These are phyloP conservation scores for Rosellinia necatrix DNA, from an alignment of 2,329 filamentous ascomycete species.

Conservation along the genomic window DNA sequence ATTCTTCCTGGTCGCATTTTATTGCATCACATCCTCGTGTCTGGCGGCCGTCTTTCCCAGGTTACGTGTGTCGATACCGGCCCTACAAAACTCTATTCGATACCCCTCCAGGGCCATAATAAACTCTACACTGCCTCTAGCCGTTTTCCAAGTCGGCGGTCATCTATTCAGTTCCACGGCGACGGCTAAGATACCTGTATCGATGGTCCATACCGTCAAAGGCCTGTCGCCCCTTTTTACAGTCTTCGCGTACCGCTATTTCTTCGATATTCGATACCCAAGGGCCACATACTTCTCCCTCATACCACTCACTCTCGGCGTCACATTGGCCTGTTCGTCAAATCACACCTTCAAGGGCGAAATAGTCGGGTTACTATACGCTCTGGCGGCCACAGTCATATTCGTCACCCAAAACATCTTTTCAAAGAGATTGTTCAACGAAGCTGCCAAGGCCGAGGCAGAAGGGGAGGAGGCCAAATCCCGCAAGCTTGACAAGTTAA, in stretches of 20 bases:
- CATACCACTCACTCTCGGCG: constrained; percentile 89
- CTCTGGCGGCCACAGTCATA: constrained; percentile 86
- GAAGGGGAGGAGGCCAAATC: constrained; percentile 66
- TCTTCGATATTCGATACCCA: constrained; percentile 89
- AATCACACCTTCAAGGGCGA: constrained; percentile 79
- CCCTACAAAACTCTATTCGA: constrained; percentile 82
- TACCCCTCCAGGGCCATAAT: constrained; percentile 81
- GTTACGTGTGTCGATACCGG: constrained; percentile 73
- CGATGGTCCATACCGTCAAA: constrained; percentile 97
- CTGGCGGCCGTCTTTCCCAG: constrained; percentile 73
- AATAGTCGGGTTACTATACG: constrained; percentile 85
- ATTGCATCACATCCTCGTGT: constrained; percentile 81
- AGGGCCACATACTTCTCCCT: constrained; percentile 85
- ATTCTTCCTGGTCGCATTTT: constrained; percentile 88
- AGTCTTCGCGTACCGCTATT: constrained; percentile 85
- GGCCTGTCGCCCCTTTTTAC: constrained; percentile 95
- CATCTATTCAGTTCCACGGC: constrained; percentile 94
- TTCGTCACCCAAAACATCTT: constrained; percentile 99
- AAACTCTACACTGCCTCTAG: constrained; percentile 84
- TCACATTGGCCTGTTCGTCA: constrained; percentile 93
- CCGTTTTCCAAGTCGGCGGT: constrained; percentile 89
- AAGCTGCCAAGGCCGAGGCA: constrained; percentile 81
- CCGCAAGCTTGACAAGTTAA: constrained; percentile 93
- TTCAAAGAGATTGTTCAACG: constrained; percentile 96
- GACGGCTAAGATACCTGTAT: constrained; percentile 93